These are phyloP conservation scores for Phytophthora sansomeana DNA, from an alignment of 352 stramenopile genomes.

Conservation along the genomic window DNA sequence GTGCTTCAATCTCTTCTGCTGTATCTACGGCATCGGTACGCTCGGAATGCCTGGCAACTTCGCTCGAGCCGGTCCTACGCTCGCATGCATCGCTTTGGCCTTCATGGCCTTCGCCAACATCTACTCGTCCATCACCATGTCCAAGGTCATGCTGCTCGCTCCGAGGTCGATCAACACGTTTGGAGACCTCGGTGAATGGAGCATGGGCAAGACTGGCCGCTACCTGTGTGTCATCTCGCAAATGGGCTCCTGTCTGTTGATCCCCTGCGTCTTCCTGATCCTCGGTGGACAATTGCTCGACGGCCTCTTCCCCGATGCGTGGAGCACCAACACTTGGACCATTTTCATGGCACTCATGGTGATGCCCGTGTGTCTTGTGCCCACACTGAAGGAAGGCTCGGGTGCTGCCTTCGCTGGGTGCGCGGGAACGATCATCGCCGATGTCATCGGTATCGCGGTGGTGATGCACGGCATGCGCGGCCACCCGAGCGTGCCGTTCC, in stretches of 20 bases:
- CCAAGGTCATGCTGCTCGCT: slow-evolving; percentile 64
- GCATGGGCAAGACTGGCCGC: slow-evolving; percentile 53
- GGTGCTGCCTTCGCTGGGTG: slow-evolving; percentile 60
- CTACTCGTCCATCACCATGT: slow-evolving; percentile 61
- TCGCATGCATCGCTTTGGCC: slow-evolving; percentile 51
- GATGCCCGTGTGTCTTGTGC: slow-evolving; percentile 58
- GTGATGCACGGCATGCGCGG: slow-evolving; percentile 62
- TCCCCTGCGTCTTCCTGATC: slow-evolving; percentile 65
- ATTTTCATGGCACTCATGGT: slow-evolving; percentile 64
- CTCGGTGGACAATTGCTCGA: slow-evolving; percentile 60
- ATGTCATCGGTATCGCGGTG: slow-evolving; percentile 56
- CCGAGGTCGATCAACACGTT: slow-evolving; percentile 58
- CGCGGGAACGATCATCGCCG: slow-evolving; percentile 62
- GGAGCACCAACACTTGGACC: slow-evolving; percentile 62
- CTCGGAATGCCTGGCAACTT: slow-evolving; percentile 79
- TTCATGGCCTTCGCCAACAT: slow-evolving; percentile 77
- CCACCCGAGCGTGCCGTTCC: slow-evolving; percentile 51
- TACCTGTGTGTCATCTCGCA: slow-evolving; percentile 59
- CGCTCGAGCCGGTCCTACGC: slow-evolving; percentile 52
- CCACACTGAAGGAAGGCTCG: slow-evolving; percentile 67
- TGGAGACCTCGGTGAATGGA: slow-evolving; percentile 66
- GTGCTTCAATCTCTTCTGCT: slow-evolving; percentile 70
- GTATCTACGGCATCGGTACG: slow-evolving; percentile 72
- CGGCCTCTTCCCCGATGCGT: slow-evolving; percentile 60
- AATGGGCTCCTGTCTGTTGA: slow-evolving; percentile 59